Conservation (phyloP, 2,329 filamentous ascomycete species). For the Oidium heveae region DNA sequence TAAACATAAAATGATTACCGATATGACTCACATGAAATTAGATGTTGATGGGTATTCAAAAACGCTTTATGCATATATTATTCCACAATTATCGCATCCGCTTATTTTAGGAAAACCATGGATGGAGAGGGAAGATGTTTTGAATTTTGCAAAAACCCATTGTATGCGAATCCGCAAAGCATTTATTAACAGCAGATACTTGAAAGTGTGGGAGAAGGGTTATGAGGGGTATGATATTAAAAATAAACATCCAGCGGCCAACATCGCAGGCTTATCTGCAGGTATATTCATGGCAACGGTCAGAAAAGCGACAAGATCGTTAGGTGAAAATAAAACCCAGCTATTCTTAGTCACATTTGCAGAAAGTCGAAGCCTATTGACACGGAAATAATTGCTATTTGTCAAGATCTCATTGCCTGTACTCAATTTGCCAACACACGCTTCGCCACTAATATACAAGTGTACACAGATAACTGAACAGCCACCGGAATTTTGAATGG, state of each 20-base stretch:
- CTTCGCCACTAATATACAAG: no score
- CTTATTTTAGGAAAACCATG: background rate
- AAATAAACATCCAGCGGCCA: background rate
- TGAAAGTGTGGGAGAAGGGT: background rate
- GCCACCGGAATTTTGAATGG: no score
- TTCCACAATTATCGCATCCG: background rate
- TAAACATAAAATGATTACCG: background rate
- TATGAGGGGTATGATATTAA: background rate
- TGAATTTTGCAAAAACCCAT: background rate
- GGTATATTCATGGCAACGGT: background rate
- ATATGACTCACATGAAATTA: background rate
- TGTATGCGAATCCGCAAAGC: background rate
- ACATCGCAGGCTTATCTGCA: background rate
- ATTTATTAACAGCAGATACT: background rate
- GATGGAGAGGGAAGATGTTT: background rate
- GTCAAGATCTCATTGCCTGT: no score
- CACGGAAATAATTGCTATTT: no score
- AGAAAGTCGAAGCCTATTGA: no score
- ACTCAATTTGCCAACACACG: no score
- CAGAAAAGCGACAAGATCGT: background rate
- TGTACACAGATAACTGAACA: no score
- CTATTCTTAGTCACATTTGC: background rate
- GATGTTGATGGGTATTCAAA: background rate
- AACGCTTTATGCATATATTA: background rate
- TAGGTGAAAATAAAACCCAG: background rate